phyloP scores from a whole-genome alignment of 176 grass and related monocot genomes.

The Eremochloa ophiuroides region DNA sequence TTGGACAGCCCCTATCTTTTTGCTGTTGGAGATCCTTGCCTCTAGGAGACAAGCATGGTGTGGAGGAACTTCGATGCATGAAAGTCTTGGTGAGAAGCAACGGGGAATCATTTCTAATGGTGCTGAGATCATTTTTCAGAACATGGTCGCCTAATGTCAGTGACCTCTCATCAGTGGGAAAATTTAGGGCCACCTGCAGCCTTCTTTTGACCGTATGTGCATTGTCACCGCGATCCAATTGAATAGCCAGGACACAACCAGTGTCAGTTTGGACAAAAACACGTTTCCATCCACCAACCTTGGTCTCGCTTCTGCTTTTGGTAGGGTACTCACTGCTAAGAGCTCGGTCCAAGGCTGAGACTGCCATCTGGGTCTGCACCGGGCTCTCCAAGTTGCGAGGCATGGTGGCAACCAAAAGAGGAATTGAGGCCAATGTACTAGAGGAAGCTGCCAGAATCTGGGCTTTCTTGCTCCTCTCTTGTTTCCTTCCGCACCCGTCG shows the following conservation, averaged over 20 bases:
- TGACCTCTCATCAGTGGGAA: conserved; percentile 62
- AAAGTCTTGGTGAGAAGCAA: conserved; percentile 63
- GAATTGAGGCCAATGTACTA: not conserved
- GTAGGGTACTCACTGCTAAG: conserved; percentile 37
- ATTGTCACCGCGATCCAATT: conserved; percentile 59
- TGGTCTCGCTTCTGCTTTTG: conserved; percentile 33
- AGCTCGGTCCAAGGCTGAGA: conserved; percentile 49
- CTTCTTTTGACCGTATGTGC: conserved; percentile 72
- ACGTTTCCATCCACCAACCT: conserved; percentile 46
- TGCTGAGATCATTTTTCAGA: conserved; percentile 73
- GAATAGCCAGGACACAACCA: conserved; percentile 54
- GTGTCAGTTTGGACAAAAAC: conserved; percentile 65
- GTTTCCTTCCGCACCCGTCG: conserved; percentile 26
- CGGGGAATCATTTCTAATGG: conserved; percentile 55
- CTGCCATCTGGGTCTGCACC: conserved; percentile 68
- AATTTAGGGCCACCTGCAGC: conserved; percentile 63
- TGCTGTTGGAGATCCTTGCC: conserved; percentile 54
- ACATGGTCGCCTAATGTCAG: conserved; percentile 64
- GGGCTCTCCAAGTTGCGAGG: conserved; percentile 58
- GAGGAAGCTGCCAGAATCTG: not conserved
- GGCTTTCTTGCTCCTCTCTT: conserved; percentile 28
- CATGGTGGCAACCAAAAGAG: conserved; percentile 23
- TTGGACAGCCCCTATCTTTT: conserved; percentile 44
- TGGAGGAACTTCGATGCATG: conserved; percentile 75
- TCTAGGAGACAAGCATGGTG: conserved; percentile 60